A percentile compares a stretch with the other conserved stretches of the same genome.
Evolutionary conservation across 2,329 filamentous ascomycete genomes (phyloP).

Genomic region (Neofusicoccum kwambonambiense): DNA sequence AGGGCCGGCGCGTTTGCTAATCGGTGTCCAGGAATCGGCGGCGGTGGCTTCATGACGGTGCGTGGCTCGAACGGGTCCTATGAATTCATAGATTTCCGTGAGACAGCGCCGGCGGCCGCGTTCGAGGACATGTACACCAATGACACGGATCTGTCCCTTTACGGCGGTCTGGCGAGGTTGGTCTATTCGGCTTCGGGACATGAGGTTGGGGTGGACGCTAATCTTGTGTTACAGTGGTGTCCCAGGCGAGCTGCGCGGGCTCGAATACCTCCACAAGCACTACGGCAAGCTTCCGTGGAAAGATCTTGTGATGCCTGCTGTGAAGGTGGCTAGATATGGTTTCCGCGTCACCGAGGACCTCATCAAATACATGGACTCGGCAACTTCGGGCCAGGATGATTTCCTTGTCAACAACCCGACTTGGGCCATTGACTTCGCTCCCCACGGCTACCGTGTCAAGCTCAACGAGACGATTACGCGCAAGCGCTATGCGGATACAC

Average conservation of each 20-base stretch:
- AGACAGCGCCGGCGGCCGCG: constrained; percentile 80
- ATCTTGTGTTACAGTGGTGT: constrained; percentile 52
- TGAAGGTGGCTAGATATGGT: constrained; percentile 61
- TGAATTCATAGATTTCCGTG: constrained; percentile 86
- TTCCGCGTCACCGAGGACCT: constrained; percentile 71
- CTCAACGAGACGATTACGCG: constrained; percentile 78
- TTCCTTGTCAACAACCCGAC: constrained; percentile 73
- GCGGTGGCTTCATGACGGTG: constrained; percentile 87
- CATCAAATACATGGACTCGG: constrained; percentile 67
- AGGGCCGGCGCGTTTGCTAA: neutral
- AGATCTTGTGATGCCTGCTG: constrained; percentile 69
- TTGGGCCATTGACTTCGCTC: constrained; percentile 88
- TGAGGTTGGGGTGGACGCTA: neutral
- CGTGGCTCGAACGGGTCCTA: constrained; percentile 71
- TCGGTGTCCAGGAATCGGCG: constrained; percentile 67
- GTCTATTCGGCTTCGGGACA: neutral
- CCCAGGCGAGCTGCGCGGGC: constrained; percentile 72
- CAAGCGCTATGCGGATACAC: constrained; percentile 74
- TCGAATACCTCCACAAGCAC: constrained; percentile 73
- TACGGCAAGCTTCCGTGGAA: constrained; percentile 61
- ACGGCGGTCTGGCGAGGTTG: constrained; percentile 62
- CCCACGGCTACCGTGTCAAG: constrained; percentile 69
- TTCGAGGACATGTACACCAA: constrained; percentile 81
- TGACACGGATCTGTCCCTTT: constrained; percentile 65
- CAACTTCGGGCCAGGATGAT: constrained; percentile 50